Evolutionary conservation across 306 rosid species (phyloP).

Genomic region (Cercis canadensis): DNA sequence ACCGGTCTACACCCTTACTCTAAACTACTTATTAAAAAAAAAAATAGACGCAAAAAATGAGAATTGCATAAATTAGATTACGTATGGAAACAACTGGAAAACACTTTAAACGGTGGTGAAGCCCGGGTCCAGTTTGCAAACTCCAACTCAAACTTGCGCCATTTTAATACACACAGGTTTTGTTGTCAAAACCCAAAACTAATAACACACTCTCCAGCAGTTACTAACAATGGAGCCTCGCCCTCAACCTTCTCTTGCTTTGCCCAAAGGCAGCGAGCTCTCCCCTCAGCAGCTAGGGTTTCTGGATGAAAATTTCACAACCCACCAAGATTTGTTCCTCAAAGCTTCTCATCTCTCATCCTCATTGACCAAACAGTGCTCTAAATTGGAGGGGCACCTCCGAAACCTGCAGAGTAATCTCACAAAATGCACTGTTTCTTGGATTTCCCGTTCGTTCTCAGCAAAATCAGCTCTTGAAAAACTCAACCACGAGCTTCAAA

Average conservation of each 20-base stretch:
- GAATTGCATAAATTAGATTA: no score
- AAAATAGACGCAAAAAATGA: no score
- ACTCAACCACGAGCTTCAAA: conserved; percentile 48
- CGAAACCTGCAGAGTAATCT: conserved; percentile 31
- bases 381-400: conserved; percentile 47
- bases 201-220: background rate
- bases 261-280: conserved; percentile 53
- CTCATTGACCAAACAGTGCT: conserved; percentile 44
- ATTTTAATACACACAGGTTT: no score
- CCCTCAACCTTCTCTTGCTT: background rate
- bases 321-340: conserved; percentile 46
- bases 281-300: conserved; percentile 51
- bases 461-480: conserved; percentile 46
- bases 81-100: no score
- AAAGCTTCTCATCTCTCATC: conserved; percentile 47
- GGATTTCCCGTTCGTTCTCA: conserved; percentile 59
- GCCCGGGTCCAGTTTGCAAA: no score
- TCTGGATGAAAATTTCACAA: conserved; percentile 53
- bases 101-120: no score
- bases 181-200: no score
- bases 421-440: conserved; percentile 56
- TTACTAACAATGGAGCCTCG: conserved; percentile 7
- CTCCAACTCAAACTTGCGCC: no score
- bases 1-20: no score
- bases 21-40: no score